Percentiles rank a stretch among this genome's conserved stretches.
phyloP scores from a whole-genome alignment of 2,329 filamentous ascomycete genomes.

The Emericellopsis atlantica region DNA sequence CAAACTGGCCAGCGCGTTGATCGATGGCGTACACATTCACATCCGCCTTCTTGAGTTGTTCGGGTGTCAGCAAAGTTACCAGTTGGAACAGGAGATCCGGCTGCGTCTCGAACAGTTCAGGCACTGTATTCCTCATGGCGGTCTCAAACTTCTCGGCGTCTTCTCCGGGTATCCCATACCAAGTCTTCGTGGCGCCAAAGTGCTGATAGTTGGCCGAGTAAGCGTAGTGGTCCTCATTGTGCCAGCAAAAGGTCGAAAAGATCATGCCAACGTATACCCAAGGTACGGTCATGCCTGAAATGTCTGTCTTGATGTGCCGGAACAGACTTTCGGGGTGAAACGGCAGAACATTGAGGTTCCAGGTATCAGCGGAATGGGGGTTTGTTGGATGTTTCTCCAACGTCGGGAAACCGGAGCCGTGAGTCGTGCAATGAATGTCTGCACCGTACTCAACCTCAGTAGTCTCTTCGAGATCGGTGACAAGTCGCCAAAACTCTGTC shows the following conservation, averaged over 20 bases:
- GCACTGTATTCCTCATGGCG: slow-evolving; percentile 90
- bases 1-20: slow-evolving; percentile 88
- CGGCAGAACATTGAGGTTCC: slow-evolving; percentile 91
- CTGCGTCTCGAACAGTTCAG: slow-evolving; percentile 92
- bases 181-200: slow-evolving; percentile 95
- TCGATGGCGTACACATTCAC: slow-evolving; percentile 92
- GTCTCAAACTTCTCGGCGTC: slow-evolving; percentile 92
- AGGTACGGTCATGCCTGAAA: slow-evolving; percentile 97
- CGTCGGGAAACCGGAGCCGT: slow-evolving; percentile 93
- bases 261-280: slow-evolving; percentile 99
- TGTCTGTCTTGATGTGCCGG: slow-evolving; percentile 93
- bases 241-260: slow-evolving; percentile 99
- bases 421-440: slow-evolving; percentile 95
- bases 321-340: slow-evolving; percentile 87
- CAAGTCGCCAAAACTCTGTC: slow-evolving; percentile 90
- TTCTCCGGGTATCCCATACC: slow-evolving; percentile 93
- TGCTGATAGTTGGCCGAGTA: slow-evolving; percentile 99
- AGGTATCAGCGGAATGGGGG: slow-evolving; percentile 77
- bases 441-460: slow-evolving; percentile 97
- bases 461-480: slow-evolving; percentile 86
- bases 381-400: slow-evolving; percentile 83
- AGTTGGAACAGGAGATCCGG: slow-evolving; percentile 93
- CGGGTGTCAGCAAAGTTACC: slow-evolving; percentile 88
- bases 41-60: slow-evolving; percentile 83
- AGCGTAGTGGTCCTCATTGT: slow-evolving; percentile 95